phyloP scores from a whole-genome alignment of 2,329 filamentous ascomycete species.

The Chrysoporthe cubensis region DNA sequence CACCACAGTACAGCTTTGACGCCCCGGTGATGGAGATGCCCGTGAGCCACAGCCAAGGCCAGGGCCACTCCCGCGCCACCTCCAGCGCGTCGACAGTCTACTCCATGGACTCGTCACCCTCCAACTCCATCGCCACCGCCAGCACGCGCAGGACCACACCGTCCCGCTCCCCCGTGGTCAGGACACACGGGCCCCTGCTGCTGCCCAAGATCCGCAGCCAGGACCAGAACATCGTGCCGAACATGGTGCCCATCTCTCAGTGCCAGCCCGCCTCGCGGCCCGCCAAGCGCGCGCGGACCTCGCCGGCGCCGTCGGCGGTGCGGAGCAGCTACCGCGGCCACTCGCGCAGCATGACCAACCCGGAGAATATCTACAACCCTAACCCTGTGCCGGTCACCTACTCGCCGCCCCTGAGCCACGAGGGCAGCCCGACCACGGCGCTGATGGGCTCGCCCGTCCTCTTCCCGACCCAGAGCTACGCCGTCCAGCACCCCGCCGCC shows the following conservation, averaged over 20 bases:
- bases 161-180: conserved; percentile 65
- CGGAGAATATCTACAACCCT: conserved; percentile 54
- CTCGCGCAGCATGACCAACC: conserved; percentile 64
- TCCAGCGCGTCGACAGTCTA: conserved; percentile 67
- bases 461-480: conserved; percentile 48
- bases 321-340: conserved; percentile 49
- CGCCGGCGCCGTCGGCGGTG: conserved; percentile 46
- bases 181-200: conserved; percentile 77
- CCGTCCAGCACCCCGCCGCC: conserved; percentile 28
- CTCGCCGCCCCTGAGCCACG: conserved; percentile 39
- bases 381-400: conserved; percentile 39
- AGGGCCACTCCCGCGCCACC: conserved; percentile 62
- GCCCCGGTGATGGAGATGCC: conserved; percentile 60
- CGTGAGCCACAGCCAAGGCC: conserved; percentile 42
- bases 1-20: conserved; percentile 60
- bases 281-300: conserved; percentile 61
- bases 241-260: conserved; percentile 36
- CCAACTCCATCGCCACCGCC: conserved; percentile 61
- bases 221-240: conserved; percentile 74
- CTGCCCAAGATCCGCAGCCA: conserved; percentile 86
- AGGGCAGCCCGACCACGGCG: conserved; percentile 42
- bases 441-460: conserved; percentile 70
- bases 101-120: conserved; percentile 67
- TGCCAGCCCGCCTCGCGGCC: conserved; percentile 45
- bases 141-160: conserved; percentile 72